Percentiles rank a stretch among this genome's conserved stretches.
phyloP scores from a whole-genome alignment of 1,139 yeast species.

The Candida gigantensis region DNA sequence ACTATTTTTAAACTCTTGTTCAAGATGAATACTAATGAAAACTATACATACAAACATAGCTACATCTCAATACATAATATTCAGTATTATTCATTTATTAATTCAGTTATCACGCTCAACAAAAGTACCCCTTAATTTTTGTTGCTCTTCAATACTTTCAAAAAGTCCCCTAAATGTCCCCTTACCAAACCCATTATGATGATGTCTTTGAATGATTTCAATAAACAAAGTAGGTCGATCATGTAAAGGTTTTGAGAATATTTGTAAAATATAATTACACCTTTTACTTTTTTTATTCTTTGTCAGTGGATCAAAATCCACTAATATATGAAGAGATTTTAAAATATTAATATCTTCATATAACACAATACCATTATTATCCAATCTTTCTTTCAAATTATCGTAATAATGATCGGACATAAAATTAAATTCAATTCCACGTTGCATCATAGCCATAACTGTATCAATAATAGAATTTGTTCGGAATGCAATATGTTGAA shows the following conservation, averaged over 20 bases:
- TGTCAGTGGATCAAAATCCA: constrained; percentile 67
- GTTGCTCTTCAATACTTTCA: constrained; percentile 72
- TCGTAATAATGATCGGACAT: constrained; percentile 60
- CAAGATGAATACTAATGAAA: no score
- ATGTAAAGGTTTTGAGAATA: constrained; percentile 73
- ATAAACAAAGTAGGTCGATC: constrained; percentile 81
- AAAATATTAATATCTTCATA: constrained; percentile 49
- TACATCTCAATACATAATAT: no score
- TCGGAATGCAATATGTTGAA: constrained; percentile 75
- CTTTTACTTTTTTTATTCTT: constrained; percentile 24
- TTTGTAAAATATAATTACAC: constrained; percentile 70
- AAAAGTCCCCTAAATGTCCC: constrained; percentile 82
- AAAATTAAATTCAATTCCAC: constrained; percentile 72
- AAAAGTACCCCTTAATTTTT: constrained; percentile 53
- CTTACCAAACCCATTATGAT: constrained; percentile 84
- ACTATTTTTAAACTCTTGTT: no score
- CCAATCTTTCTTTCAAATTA: constrained; percentile 46
- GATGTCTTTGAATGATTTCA: constrained; percentile 76
- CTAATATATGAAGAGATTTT: constrained; percentile 53
- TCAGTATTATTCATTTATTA: no score
- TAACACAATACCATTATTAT: constrained; percentile 32
- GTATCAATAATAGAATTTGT: constrained; percentile 62
- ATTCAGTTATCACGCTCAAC: constrained; percentile 12
- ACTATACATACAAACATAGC: no score
- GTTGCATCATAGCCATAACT: constrained; percentile 49